Conservation (phyloP, 2,329 filamentous ascomycete genomes). For the Dryadomyces quercivorus region DNA sequence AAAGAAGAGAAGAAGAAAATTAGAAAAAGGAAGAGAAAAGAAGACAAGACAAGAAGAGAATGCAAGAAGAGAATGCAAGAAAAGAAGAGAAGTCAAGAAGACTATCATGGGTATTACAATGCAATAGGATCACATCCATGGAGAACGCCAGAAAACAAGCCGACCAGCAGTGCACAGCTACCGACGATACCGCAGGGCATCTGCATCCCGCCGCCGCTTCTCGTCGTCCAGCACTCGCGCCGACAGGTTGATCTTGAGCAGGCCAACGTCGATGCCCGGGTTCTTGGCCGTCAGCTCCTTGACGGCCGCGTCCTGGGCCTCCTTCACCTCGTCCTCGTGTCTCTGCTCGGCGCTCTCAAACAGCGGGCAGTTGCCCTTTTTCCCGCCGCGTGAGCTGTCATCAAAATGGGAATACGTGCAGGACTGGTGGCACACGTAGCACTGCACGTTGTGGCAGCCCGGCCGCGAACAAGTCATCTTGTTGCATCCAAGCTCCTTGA, state of each 20-base stretch:
- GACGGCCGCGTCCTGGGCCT: constrained; percentile 46
- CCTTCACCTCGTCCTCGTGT: constrained; percentile 50
- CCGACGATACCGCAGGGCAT: neutral
- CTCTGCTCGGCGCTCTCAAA: constrained; percentile 50
- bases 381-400: constrained; percentile 32
- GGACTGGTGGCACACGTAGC: constrained; percentile 61
- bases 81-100: too few species aligned
- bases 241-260: constrained; percentile 48
- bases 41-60: too few species aligned
- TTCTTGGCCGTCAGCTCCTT: constrained; percentile 44
- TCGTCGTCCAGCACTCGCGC: constrained; percentile 36
- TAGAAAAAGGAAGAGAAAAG: too few species aligned
- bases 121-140: too few species aligned
- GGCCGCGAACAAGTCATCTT: constrained; percentile 61
- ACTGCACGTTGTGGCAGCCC: constrained; percentile 40
- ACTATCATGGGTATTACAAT: too few species aligned
- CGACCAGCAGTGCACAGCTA: neutral
- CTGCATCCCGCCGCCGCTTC: constrained; percentile 12
- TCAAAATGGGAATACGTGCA: constrained; percentile 62
- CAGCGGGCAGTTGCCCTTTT: constrained; percentile 48
- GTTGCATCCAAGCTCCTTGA: constrained; percentile 73
- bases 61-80: too few species aligned
- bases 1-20: neutral
- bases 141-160: neutral
- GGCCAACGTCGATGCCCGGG: constrained; percentile 43